Base-by-base conservation (phyloP, 169 alveolate genomes). In the Plasmodium malariae region DNA sequence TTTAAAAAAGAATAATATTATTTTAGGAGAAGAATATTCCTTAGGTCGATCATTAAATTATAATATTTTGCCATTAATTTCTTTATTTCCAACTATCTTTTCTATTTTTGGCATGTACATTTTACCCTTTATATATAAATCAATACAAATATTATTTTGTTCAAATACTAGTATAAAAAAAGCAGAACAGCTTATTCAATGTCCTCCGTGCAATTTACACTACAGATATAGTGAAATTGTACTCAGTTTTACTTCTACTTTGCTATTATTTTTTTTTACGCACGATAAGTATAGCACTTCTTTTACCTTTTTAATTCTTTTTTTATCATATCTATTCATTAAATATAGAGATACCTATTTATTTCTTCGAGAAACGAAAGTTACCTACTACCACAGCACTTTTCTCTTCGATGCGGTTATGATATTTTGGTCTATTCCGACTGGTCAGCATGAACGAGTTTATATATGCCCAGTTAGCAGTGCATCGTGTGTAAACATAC, bases 141-240 rank as follows among this genome's bases (percentile, higher is more conserved):
- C 68, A 3, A 5, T 49, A 54, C 45, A 28, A 49, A 71, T 71
- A 34, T 51, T 71, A 17, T 71, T 71, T 34, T 71, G 14, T 30
- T 17, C 65, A 19, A 26, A 21, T 6, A 21, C 54, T 24, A 51
- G 48, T 28, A 71, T 71, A 11, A 71, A 71, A 71, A 71, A 48
- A 17, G 85, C 85, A 5, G 85, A 71, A 28, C 14, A 30, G 30
- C 9, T 71, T 30, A 71, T 71, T 24, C 54, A 71, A 54, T 71
- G 85, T 30, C 85, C 85, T 49, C 48, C 17, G 26, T 71, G 85
- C 49, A 71, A 71, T 71, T 34, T 71, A 14, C 85, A 71, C 28
- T 71, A 71, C 49, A 71, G 85, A 71, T 71, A 71, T 71, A 71
- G 85, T 49, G 85, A 71, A 71, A 30, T 54, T 12, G 65, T 71